phyloP scores from a whole-genome alignment of 148 eudicot species.

The Hydrangea macrophylla region DNA sequence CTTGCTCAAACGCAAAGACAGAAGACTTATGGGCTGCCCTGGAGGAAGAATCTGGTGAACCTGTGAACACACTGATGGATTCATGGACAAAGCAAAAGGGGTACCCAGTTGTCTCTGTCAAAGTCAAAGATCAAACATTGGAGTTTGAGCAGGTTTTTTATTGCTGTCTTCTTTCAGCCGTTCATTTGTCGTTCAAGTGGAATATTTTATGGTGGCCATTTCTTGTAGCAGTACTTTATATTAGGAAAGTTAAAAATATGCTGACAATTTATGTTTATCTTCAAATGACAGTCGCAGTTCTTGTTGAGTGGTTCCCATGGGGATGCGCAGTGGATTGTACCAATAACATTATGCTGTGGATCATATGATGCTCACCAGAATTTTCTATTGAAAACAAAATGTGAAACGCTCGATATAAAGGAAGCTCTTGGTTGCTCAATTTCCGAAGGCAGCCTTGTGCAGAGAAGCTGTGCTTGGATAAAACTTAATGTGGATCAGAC shows the following conservation, averaged over 20 bases:
- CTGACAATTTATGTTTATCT: slow-evolving; percentile 13
- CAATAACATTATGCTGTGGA: slow-evolving; percentile 70
- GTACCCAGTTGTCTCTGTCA: slow-evolving; percentile 86
- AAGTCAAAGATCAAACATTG: slow-evolving; percentile 56
- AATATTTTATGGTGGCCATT: background rate
- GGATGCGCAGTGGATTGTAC: slow-evolving; percentile 91
- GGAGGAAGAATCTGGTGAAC: slow-evolving; percentile 85
- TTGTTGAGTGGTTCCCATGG: slow-evolving; percentile 69
- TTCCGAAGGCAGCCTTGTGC: slow-evolving; percentile 12
- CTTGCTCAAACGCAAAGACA: slow-evolving; percentile 94
- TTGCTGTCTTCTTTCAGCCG: background rate
- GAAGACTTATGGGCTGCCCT: slow-evolving; percentile 96
- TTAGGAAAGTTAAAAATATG: background rate
- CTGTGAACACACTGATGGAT: slow-evolving; percentile 82
- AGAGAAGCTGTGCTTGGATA: slow-evolving; percentile 47
- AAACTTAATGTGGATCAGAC: slow-evolving; percentile 87
- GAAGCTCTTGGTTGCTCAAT: slow-evolving; percentile 31
- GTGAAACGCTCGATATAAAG: slow-evolving; percentile 49
- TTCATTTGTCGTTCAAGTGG: background rate
- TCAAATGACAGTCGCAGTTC: slow-evolving; percentile 63
- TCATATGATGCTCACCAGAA: slow-evolving; percentile 68
- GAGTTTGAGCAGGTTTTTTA: slow-evolving; percentile 73
- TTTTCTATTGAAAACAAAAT: slow-evolving; percentile 62
- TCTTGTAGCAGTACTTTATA: background rate
- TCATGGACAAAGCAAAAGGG: slow-evolving; percentile 97